Base-by-base conservation (phyloP, 2,329 filamentous ascomycete genomes). In the Colletotrichum melonis region DNA sequence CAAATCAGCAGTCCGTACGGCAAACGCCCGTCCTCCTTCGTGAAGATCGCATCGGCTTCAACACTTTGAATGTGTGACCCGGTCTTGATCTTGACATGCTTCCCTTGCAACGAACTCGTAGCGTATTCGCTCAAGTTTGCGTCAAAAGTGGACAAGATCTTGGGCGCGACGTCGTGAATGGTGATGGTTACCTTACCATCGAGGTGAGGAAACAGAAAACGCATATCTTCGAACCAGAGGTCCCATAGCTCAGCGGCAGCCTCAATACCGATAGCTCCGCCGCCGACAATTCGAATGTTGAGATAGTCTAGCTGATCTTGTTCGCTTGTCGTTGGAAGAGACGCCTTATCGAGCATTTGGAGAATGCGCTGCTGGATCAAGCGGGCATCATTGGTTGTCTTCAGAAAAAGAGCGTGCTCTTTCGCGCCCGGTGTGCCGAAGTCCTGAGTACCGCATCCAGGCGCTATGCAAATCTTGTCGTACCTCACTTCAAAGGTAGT, bases 61-160 rank as follows among this genome's bases (percentile, higher is more conserved):
- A 73, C 70, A 0, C 28, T 28, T 8, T 59, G 32, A 6, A 73
- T 73, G 46, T 73, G 67, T 16, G 70, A 73, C 0, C 59, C 26
- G 0, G 70, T 73, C 54, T 49, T 64, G n/a, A 73, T 22, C 22
- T 32, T 12, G 7, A 73, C 55, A 3, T 52, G 30, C 55, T 73
- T 73, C 8, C 70, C 70, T 26, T 70, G 16, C 42, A 73, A n/a
- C 22, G 59, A 65, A 19, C 42, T 38, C 12, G 67, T 65, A 7
- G 70, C 99, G 89, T 99, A 99, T 80, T 99, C 97, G 81, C 98
- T 98, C 80, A 99, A 89, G 84, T 98, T 95, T 90, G 98, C 98
- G 83, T 95, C 97, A 89, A 99, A 99, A 88, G 95, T 97, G 79
- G 97, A 97, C 76, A 99, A 90, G 63, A 98, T 95, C 83, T 97